Base-by-base conservation (phyloP, 208 protist species). In the Leishmania martiniquensis region DNA sequence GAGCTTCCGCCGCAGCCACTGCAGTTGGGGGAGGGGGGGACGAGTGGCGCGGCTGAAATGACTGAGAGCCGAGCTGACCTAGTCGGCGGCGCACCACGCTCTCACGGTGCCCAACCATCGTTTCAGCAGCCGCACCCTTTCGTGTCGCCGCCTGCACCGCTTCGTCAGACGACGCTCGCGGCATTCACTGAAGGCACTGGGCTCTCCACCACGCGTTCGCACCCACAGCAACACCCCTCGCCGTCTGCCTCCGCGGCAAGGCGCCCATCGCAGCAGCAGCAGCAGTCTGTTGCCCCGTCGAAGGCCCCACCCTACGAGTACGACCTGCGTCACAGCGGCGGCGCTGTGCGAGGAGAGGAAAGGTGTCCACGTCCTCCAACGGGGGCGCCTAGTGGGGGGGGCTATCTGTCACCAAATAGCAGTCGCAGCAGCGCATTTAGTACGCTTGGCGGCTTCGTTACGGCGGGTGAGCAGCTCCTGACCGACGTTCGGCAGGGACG, bases 401-500 rank as follows among this genome's bases (percentile, higher is more conserved):
- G n/a, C 63, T 25, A 29, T 49, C 22, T 39, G 47, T 7, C 71
- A 6, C 37, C 25, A 32, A 44, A 63, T 59, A 68, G 62, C 79
- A 79, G 37, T 60, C 69, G 42, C 72, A 67, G 54, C 70, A 52
- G 73, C 72, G 57, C 71, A 62, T 72, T 59, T 34, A 73, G n/a
- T 9, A 45, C n/a, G 55, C 51, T 39, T 25, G 52, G 76, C 51
- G 88, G 89, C n/a, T 94, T 94, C 70, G 85, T 94, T 1, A 91
- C 88, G 4, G 90, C 90, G 22, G 77, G 76, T 39, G 88, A 92
- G 80, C 90, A 91, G 75, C 80, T 95, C 45, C 75, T 74, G 17
- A 67, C 71, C 1, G 91, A 95, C 75, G 75, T 91, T 29, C 84
- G 83, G 63, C 87, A 60, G 37, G 81, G 73, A 44, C 78, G 77